Evolutionary conservation across 331 rosid species (phyloP), one percentile per base, ranked within the genome.

Genomic region (Saraca asoca): DNA sequence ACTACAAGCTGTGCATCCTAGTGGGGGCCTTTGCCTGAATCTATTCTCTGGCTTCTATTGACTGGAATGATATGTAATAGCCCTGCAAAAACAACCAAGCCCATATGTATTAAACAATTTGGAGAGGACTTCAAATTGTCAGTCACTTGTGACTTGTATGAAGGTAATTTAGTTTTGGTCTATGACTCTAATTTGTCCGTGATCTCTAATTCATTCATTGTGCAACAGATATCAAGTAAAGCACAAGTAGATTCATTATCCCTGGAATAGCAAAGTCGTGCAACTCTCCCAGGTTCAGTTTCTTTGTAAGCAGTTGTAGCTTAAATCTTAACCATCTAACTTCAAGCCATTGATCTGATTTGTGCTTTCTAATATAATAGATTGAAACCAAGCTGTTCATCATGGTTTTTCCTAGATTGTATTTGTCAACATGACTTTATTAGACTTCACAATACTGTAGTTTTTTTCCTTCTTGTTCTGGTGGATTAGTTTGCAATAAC

Each of bases 21-120:
- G 84, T 67, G 99, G 99, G 64, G 97, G 79, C 99, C 99, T 44
- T 72, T 90, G 81, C 99, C 97, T 9, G 99, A 94, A 84, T 87
- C 91, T 72, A 82, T 90, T 66, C 84, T 90, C 15, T 94, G 99
- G 99, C 92, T 94, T 66, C 92, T 94, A 59, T 71, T 90, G 68
- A 94, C 99, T 1, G 95, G 99, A 83, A 94, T 88, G 91, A 96
- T 90, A 61, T 33, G 71, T 61, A 37, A n/a, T 51, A 17, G 17
- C 59, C 60, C 20, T 56, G 29, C 49, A 45, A 24, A 1, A 24
- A 24, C 31, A 24, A 24, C 31, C 31, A 24, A 24, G 3, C 31
- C 31, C 3, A 24, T 24, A 24, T 24, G 31, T 24, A 24, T 24
- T 54, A 77, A 76, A 46, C 43, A 51, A 52, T 45, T 49, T 56